These are phyloP conservation scores for Xanthoceras sorbifolium DNA, from an alignment of 345 rosid genomes.

Conservation along the genomic window DNA sequence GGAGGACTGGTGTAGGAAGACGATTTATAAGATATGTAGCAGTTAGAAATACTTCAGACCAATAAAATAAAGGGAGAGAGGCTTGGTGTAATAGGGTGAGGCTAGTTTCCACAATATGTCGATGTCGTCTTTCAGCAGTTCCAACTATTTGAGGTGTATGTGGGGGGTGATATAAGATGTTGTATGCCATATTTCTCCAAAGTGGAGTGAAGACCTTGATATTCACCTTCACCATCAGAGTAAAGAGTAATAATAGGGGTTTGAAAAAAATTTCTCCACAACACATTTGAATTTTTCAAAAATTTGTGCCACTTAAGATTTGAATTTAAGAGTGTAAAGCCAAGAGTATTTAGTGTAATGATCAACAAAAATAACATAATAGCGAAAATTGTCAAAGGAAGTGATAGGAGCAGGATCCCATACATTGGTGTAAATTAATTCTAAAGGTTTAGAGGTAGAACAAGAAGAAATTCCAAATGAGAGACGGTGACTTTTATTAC, in stretches of 20 bases:
- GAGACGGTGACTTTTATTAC: background rate
- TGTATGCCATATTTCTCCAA: background rate
- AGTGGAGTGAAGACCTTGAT: background rate
- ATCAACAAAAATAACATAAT: constrained; percentile 14
- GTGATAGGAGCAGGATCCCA: background rate
- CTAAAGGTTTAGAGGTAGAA: background rate
- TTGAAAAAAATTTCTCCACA: constrained; percentile 10
- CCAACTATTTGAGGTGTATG: background rate
- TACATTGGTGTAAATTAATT: background rate
- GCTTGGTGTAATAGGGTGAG: background rate
- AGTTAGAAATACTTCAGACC: background rate
- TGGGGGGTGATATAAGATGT: background rate
- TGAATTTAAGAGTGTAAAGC: constrained; percentile 7
- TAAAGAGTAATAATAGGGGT: background rate
- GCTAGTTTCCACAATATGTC: background rate
- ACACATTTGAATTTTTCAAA: background rate
- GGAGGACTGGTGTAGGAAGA: background rate
- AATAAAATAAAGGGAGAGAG: background rate
- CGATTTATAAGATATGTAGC: background rate
- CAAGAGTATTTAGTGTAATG: constrained; percentile 9
- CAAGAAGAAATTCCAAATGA: background rate
- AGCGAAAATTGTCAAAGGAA: background rate
- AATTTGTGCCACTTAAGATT: background rate
- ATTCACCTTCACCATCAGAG: background rate
- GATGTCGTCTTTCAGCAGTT: background rate